Percentiles rank a stretch among this genome's conserved stretches.
These are phyloP conservation scores for Backusella mclennaniae DNA, from an alignment of 192 early-diverging fungal species.

Conservation along the genomic window DNA sequence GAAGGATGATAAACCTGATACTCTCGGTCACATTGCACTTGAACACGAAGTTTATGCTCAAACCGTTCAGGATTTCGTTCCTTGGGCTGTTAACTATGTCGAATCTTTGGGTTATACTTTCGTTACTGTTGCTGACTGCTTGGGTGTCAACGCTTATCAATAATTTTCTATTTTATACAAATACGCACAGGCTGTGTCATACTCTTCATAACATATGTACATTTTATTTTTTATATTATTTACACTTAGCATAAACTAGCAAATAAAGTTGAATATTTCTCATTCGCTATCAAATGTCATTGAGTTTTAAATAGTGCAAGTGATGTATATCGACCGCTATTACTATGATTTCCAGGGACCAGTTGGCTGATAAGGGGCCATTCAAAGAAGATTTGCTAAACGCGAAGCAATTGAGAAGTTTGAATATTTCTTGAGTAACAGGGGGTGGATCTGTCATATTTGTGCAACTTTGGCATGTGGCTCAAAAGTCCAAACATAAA, in stretches of 20 bases:
- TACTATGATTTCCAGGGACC: not conserved
- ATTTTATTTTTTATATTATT: not conserved
- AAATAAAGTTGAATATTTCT: not conserved
- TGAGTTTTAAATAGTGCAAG: not conserved
- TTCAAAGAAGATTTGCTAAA: not conserved
- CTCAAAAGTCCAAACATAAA: not conserved
- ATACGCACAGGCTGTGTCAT: not conserved
- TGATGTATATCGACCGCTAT: not conserved
- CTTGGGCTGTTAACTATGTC: slow-evolving; percentile 37
- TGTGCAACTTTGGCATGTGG: not conserved
- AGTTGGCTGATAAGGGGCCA: no score
- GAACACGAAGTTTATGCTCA: slow-evolving; percentile 18
- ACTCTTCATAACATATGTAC: not conserved
- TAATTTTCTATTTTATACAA: not conserved
- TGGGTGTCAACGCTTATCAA: slow-evolving; percentile 20
- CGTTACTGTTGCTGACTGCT: slow-evolving; percentile 45
- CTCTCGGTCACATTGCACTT: slow-evolving; percentile 9
- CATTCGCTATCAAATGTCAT: not conserved
- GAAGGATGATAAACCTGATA: not conserved
- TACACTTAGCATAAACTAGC: not conserved
- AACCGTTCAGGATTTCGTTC: slow-evolving; percentile 38
- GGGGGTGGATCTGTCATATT: not conserved
- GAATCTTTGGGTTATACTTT: slow-evolving; percentile 34
- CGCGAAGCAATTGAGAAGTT: not conserved
- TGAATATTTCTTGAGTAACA: not conserved